A percentile compares a stretch with the other conserved stretches of the same genome.
Conservation (phyloP, 176 grass and related monocot species). For the Triticum dicoccoides region DNA sequence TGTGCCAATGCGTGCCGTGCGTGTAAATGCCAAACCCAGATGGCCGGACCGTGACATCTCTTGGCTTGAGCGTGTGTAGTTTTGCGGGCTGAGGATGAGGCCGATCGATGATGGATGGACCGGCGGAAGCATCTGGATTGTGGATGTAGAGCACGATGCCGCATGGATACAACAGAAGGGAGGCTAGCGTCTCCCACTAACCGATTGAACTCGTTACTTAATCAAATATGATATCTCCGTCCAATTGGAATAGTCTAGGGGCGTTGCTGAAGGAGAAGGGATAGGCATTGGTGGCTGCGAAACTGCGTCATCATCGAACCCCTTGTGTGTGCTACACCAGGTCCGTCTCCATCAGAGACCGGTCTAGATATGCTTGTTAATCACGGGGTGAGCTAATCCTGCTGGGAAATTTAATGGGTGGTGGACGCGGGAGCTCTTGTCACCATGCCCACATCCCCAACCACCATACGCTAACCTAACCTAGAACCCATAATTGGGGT, state of each 20-base stretch:
- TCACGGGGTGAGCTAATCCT: constrained; percentile 28
- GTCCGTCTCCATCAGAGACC: not conserved
- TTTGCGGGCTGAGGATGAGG: not conserved
- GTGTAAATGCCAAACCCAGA: constrained; percentile 9
- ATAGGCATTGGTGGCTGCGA: not conserved
- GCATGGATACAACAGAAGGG: not conserved
- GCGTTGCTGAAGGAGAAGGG: not conserved
- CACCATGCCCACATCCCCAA: not conserved
- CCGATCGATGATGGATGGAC: not conserved
- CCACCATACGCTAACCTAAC: constrained; percentile 10
- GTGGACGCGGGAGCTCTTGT: not conserved
- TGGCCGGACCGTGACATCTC: not conserved
- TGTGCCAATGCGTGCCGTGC: not conserved
- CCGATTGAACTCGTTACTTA: constrained; percentile 13
- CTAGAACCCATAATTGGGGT: not conserved
- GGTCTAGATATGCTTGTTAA: constrained; percentile 47
- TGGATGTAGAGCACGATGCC: not conserved
- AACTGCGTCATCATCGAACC: not conserved
- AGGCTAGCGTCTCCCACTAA: constrained; percentile 15
- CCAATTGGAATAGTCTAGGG: constrained; percentile 17
- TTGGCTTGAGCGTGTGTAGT: not conserved
- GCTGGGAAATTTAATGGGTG: not conserved
- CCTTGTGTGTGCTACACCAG: not conserved
- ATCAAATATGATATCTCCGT: constrained; percentile 14
- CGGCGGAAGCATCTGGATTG: constrained; percentile 4